Base-by-base conservation (phyloP, 164 flowering plant genomes). In the Vitis cinerea region DNA sequence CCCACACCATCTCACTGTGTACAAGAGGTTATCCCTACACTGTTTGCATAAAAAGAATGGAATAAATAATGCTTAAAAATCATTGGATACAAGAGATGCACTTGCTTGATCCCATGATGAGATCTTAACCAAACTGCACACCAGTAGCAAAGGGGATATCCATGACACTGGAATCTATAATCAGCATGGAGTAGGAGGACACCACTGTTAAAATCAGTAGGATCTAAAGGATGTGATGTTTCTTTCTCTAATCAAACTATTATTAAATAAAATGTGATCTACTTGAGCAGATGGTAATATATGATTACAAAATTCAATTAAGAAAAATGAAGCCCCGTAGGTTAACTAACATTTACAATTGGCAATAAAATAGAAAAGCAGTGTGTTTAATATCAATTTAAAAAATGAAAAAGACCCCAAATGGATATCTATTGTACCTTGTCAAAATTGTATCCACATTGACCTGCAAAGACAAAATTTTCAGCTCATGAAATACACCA, bases 371-470 rank as follows among this genome's bases (percentile, higher is more conserved):
- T 52, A 29, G 2, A 17, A 52, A 16, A 30, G 15, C 9, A 2
- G 37, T 65, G 44, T 37, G 7, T 37, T 37, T 15, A 49, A 44
- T 59, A 57, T 9, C 54, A 14, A 56, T 15, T 37, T 64, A 19
- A 66, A 3, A 14, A 44, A 61, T 19, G 48, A 29, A 55, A 15
- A n/a, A 53, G 51, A 66, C 1, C 10, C 48, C 11, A 58, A 67
- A 6, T 8, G 44, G 44, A 37, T 37, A 37, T 37, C 44, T 37
- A 72, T 16, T 15, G 63, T 78, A 91, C 98, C 98, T 90, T 86
- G 63, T 91, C 87, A 68, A 91, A 80, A 77, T 93, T 80, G 79
- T 88, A 90, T 53, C 91, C 90, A 67, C 88, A 91, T 27, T 86
- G 89, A 86, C 92, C 98, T 93, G 95, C 83, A 83, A 84, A 75